These are phyloP conservation scores for Lachnum nothofagi DNA, from an alignment of 2,329 filamentous ascomycete genomes.

Conservation along the genomic window DNA sequence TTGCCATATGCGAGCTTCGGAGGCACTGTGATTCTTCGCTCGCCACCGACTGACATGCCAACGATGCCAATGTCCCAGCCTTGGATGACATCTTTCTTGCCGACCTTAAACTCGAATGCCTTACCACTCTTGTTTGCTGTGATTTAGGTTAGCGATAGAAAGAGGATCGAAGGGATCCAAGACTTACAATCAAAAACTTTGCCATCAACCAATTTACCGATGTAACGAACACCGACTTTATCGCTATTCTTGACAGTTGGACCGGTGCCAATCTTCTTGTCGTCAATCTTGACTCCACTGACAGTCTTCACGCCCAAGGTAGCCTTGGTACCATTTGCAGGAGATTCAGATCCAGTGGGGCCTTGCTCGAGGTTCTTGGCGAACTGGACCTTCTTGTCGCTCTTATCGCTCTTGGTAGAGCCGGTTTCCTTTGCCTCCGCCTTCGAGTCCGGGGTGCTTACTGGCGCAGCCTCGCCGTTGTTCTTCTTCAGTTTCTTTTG, in stretches of 20 bases:
- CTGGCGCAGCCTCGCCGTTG: conserved; percentile 75
- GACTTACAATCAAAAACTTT: conserved; percentile 88
- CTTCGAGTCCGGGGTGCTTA: conserved; percentile 54
- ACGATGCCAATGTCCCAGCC: conserved; percentile 94
- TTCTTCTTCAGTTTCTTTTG: conserved; percentile 99
- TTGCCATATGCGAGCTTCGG: conserved; percentile 84
- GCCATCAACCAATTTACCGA: conserved; percentile 90
- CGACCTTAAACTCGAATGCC: conserved; percentile 93
- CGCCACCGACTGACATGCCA: conserved; percentile 89
- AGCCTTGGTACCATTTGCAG: conserved; percentile 36
- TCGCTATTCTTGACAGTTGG: conserved; percentile 84
- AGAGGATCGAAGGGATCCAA: not conserved
- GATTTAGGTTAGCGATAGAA: conserved; percentile 24
- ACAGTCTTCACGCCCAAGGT: conserved; percentile 70
- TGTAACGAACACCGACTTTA: conserved; percentile 91
- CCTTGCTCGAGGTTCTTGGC: conserved; percentile 98
- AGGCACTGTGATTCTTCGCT: conserved; percentile 88
- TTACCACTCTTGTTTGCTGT: conserved; percentile 97
- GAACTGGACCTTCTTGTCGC: conserved; percentile 95
- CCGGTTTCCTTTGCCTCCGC: conserved; percentile 43
- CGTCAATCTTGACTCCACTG: conserved; percentile 86
- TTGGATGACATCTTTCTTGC: conserved; percentile 94
- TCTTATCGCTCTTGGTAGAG: conserved; percentile 48
- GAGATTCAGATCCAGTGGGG: conserved; percentile 62
- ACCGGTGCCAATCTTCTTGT: conserved; percentile 86